Base-by-base conservation (phyloP, 2,329 filamentous ascomycete species). In the Fusarium denticulatum region DNA sequence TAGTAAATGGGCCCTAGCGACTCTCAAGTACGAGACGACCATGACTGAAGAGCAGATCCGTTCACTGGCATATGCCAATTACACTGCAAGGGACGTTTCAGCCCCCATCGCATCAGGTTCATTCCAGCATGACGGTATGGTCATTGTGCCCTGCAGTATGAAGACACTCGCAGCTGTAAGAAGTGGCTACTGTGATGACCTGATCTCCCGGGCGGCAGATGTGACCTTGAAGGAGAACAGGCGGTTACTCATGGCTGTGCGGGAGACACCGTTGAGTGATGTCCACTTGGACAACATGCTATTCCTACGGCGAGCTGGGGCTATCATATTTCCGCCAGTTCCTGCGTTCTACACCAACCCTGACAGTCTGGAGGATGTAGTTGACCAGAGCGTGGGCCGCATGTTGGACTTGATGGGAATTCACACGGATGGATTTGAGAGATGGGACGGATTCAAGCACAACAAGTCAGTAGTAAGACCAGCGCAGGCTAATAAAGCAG, bases 1-100 rank as follows among this genome's bases (percentile, higher is more conserved):
- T 50, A 83, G 80, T 68, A 86, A 86, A 74, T 88, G 86, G 85
- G 86, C 83, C 7, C 80, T 81, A 37, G 82, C 82, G 14, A 88
- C 86, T 0, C 79, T 86, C 47, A 85, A 86, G 69, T 85, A 85
- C 66, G 85, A 87, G 71, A 85, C 84, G 0, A 80, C 82, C 49
- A 82, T 83, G 58, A 80, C 78, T 14, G 79, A 81, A 1, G 71
- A 78, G 0, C 81, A 82, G 20, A 76, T 86, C 20, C 80, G 78
- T 5, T 80, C 80, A 1, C 75, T 86, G 1, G 84, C 84, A 9
- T 79, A 82, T 56, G 69, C 80, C 37, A 73, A 77, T 14, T 82
- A 87, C 77, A 81, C 73, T 5, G 79, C 80, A 32, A 80, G 82
- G 43, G 85, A 88, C 66, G 78, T 86, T 74, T 80, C 85, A 0